These are phyloP conservation scores for Diaporthe humulicola DNA, from an alignment of 2,329 filamentous ascomycete species.

Conservation along the genomic window DNA sequence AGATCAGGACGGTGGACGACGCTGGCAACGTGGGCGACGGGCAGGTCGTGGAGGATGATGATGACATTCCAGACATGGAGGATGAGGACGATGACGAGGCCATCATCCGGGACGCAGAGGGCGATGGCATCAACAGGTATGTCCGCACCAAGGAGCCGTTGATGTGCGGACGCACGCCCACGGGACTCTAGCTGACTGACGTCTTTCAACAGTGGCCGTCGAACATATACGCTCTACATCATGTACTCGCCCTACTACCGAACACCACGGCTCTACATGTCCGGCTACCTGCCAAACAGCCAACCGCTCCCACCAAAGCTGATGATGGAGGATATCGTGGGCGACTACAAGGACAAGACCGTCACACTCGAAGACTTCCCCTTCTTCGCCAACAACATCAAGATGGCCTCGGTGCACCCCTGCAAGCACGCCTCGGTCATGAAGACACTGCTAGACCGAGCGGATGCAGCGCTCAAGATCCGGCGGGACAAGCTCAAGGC, in stretches of 20 bases:
- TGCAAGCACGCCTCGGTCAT: slow-evolving; percentile 98
- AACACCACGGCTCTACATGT: slow-evolving; percentile 94
- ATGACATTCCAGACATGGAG: slow-evolving; percentile 98
- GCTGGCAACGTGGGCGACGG: slow-evolving; percentile 86
- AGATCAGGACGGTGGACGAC: slow-evolving; percentile 91
- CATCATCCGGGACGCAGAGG: slow-evolving; percentile 84
- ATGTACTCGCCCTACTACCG: slow-evolving; percentile 98
- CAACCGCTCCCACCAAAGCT: slow-evolving; percentile 60
- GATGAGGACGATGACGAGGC: slow-evolving; percentile 98
- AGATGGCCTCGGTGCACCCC: slow-evolving; percentile 97
- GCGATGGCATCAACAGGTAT: slow-evolving; percentile 61
- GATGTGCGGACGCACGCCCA: slow-evolving; percentile 10
- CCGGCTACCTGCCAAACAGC: slow-evolving; percentile 84
- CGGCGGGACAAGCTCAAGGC: slow-evolving; percentile 84
- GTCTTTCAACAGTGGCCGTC: slow-evolving; percentile 72
- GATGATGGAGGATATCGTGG: slow-evolving; percentile 57
- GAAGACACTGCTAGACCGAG: slow-evolving; percentile 96
- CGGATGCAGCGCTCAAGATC: slow-evolving; percentile 91
- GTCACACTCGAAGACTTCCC: slow-evolving; percentile 98
- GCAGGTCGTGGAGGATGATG: slow-evolving; percentile 76
- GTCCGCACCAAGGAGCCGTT: slow-evolving; percentile 9
- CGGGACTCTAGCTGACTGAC: slow-evolving; percentile 39
- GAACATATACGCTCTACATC: slow-evolving; percentile 99
- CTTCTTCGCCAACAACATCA: slow-evolving; percentile 90
- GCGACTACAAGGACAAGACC: slow-evolving; percentile 75